Evolutionary conservation across 2,329 filamentous ascomycete genomes (phyloP), one percentile per base, ranked within the genome.

Genomic region (Madurella mycetomatis): DNA sequence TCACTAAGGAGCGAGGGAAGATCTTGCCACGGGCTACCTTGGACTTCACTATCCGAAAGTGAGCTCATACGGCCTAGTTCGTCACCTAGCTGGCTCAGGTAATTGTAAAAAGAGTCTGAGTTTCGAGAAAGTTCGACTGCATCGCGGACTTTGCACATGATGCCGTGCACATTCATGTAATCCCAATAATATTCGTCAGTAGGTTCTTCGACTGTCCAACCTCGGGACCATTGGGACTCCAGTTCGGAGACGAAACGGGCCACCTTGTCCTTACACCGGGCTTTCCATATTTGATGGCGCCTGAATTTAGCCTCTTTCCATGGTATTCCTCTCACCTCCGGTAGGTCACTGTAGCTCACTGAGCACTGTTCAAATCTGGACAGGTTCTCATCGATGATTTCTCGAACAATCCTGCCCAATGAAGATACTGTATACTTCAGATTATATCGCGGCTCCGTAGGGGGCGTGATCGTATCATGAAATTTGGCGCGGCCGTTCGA

Each of bases 121-220:
- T 51, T 13, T 15, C 55, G 41, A 7, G 54, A 54, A 9, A 51
- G 42, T 2, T 54, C 47, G 39, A 60, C 34, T 1, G 44, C 32
- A 4, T 19, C n/a, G 5, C 17, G 31, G 11, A 56, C 52, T 4
- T 40, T 13, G 18, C 7, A 3, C 50, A 60, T 54, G 41, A 56
- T 54, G 5, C 8, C 11, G 30, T 41, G 12, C 11, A 56, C 42
- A 9, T 53, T 4, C 30, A 60, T 16, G 41, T 60, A 58, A 2
- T 18, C 4, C 5, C 9, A 7, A 41, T 55, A 60, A 4, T 2
- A 1, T 9, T 18, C 4, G 2, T 39, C 34, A 1, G 37, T 32
- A 16, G 57, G 57, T 7, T 8, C 18, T 2, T 30, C 13, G 9
- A 61, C 31, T 1, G 37, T 53, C 57, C 57, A 61, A 1, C 19